Percentiles rank a stretch among this genome's conserved stretches.
These are phyloP conservation scores for Talaromyces adpressus DNA, from an alignment of 495 filamentous ascomycete species.

Conservation along the genomic window DNA sequence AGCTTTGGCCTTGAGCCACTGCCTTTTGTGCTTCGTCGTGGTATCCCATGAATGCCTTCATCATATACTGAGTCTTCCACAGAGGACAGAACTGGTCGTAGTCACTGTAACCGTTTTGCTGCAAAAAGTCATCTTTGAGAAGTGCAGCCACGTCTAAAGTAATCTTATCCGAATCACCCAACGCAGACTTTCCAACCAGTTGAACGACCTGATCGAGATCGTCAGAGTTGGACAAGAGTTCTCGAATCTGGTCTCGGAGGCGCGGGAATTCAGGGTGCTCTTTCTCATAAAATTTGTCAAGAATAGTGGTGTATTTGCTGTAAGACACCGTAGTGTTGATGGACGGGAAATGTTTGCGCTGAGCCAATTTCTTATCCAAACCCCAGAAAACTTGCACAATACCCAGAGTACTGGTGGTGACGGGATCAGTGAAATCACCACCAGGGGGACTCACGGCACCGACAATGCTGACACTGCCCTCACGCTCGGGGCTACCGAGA, in stretches of 20 bases:
- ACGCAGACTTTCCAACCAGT: constrained; percentile 91
- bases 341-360: constrained; percentile 98
- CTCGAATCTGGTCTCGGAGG: constrained; percentile 84
- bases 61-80: constrained; percentile 99
- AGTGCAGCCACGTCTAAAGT: constrained; percentile 87
- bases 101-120: constrained; percentile 98
- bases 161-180: constrained; percentile 98
- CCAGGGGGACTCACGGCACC: constrained; percentile 95
- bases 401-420: constrained; percentile 87
- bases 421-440: constrained; percentile 98
- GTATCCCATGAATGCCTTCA: constrained; percentile 97
- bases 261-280: constrained; percentile 90
- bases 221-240: constrained; percentile 88
- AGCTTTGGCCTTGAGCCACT: constrained; percentile 78
- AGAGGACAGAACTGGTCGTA: constrained; percentile 98
- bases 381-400: constrained; percentile 99
- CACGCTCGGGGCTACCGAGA: constrained; percentile 79
- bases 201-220: constrained; percentile 98
- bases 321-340: constrained; percentile 95
- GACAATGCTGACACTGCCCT: constrained; percentile 94
- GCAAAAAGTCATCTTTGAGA: constrained; percentile 97
- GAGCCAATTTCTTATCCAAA: constrained; percentile 97
- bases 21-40: constrained; percentile 97
- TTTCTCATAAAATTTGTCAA: constrained; percentile 92
- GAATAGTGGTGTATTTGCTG: constrained; percentile 84